Evolutionary conservation across 2,329 filamentous ascomycete species (phyloP).

Genomic region (Talaromyces sp.): DNA sequence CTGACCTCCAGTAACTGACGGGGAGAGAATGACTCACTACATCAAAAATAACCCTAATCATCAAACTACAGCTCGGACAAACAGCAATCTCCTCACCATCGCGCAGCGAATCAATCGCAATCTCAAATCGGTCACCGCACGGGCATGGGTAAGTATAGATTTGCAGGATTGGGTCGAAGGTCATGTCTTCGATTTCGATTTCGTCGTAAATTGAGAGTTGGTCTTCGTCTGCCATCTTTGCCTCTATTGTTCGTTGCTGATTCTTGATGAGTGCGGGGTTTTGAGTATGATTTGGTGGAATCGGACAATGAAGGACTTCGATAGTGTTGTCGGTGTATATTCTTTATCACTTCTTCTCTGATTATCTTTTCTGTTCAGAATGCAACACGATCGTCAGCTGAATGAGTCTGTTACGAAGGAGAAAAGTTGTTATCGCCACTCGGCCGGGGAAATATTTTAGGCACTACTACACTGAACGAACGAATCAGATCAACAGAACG

Average conservation of each 20-base stretch:
- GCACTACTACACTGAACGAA: not conserved
- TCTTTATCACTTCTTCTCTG: not conserved
- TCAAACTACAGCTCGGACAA: conserved; percentile 93
- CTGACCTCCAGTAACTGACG: too few relatives aligned
- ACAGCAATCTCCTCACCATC: conserved; percentile 94
- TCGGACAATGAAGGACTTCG: not conserved
- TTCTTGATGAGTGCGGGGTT: not conserved
- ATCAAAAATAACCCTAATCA: conserved; percentile 94
- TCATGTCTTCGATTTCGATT: conserved; percentile 99
- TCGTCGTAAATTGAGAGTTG: conserved; percentile 81
- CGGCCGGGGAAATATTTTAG: not conserved
- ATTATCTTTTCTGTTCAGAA: not conserved
- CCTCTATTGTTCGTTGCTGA: not conserved
- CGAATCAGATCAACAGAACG: not conserved
- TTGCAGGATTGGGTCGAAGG: conserved; percentile 74
- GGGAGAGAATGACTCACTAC: conserved; percentile 51
- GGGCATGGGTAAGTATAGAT: conserved; percentile 96
- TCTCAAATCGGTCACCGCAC: conserved; percentile 95
- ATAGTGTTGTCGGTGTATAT: not conserved
- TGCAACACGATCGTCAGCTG: not conserved
- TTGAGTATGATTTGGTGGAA: not conserved
- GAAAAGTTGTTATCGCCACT: not conserved
- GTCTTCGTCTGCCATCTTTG: conserved; percentile 58
- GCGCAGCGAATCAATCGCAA: conserved; percentile 74
- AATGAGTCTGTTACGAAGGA: not conserved